Evolutionary conservation across 1,139 yeast species (phyloP).

Genomic region (Blastobotrys elegans): DNA sequence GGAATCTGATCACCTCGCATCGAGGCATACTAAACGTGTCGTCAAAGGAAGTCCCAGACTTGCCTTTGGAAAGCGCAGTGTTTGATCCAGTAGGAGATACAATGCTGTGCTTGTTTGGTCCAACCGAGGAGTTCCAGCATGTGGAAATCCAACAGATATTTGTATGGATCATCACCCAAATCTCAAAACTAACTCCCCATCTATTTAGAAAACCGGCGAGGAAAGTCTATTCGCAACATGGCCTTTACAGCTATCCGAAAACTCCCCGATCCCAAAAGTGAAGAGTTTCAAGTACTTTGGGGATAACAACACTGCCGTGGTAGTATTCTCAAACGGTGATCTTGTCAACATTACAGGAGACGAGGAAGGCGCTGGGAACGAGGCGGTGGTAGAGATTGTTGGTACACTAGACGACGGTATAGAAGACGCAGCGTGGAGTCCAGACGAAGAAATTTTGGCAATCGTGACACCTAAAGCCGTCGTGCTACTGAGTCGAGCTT

Average conservation of each 20-base stretch:
- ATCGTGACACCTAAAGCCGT: conserved; percentile 56
- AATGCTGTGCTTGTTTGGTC: conserved; percentile 61
- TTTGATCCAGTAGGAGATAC: conserved; percentile 75
- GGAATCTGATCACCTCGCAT: conserved; percentile 31
- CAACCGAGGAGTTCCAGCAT: conserved; percentile 48
- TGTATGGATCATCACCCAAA: conserved; percentile 7
- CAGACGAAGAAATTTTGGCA: conserved; percentile 81
- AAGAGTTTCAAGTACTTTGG: conserved; percentile 27
- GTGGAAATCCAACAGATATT: conserved; percentile 50
- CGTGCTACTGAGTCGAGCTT: conserved; percentile 63
- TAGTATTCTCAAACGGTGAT: conserved; percentile 43
- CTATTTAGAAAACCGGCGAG: conserved; percentile 23
- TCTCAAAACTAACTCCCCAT: conserved; percentile 10
- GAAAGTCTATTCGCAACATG: conserved; percentile 25
- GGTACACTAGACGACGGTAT: conserved; percentile 82
- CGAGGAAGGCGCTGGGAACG: conserved; percentile 48
- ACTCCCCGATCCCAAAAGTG: conserved; percentile 1
- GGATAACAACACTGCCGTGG: conserved; percentile 27
- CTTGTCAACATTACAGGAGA: conserved; percentile 56
- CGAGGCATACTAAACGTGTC: conserved; percentile 24
- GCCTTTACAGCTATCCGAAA: conserved; percentile 17
- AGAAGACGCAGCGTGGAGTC: conserved; percentile 77
- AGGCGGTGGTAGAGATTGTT: conserved; percentile 52
- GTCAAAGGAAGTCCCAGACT: conserved; percentile 47
- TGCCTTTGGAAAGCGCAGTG: conserved; percentile 52